Evolutionary conservation across 805 yeast species (phyloP).

Genomic region (Cyberlindnera mississippiensis): DNA sequence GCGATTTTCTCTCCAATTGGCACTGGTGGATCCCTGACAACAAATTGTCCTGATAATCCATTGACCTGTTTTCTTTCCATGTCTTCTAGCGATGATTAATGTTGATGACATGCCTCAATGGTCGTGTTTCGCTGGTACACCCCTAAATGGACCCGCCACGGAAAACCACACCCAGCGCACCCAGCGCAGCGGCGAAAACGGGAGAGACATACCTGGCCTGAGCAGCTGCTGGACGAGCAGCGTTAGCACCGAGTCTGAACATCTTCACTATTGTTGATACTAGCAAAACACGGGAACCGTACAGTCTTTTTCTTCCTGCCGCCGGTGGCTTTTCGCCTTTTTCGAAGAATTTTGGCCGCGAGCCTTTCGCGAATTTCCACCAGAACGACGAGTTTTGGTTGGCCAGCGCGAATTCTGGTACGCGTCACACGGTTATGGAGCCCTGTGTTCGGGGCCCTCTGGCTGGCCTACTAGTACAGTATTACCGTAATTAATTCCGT

Average conservation of each 20-base stretch:
- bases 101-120: no score
- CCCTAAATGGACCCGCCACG: not conserved
- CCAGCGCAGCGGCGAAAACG: not conserved
- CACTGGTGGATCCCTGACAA: no score
- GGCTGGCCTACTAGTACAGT: no score
- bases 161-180: not conserved
- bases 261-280: slow-evolving; percentile 16
- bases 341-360: slow-evolving; percentile 13
- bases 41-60: no score
- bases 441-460: no score
- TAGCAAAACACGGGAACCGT: no score
- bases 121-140: no score
- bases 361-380: slow-evolving; percentile 1
- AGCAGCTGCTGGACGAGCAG: slow-evolving; percentile 30
- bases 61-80: no score
- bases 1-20: no score
- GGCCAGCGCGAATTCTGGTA: slow-evolving; percentile 15
- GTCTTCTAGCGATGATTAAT: no score
- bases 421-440: slow-evolving; percentile 6
- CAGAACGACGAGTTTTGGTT: slow-evolving; percentile 22
- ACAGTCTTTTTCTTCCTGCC: no score
- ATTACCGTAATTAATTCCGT: no score
- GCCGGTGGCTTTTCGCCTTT: slow-evolving; percentile 19
- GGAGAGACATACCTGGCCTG: slow-evolving; percentile 26
- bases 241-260: slow-evolving; percentile 30